Base-by-base conservation (phyloP, 73 alveolate species). In the Paramecium octaurelia region DNA sequence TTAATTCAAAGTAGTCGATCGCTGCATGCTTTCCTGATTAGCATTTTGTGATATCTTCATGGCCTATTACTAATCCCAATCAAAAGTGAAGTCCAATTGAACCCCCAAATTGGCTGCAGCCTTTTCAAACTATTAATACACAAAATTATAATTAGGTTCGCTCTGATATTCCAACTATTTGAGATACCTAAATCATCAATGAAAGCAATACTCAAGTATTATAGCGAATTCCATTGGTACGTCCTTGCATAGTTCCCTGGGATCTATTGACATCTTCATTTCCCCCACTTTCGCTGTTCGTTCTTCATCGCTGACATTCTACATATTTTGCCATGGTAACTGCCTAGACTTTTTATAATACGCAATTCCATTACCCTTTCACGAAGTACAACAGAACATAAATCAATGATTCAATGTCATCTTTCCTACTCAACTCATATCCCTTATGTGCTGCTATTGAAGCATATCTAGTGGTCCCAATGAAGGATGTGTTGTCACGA, bases 361-460 rank as follows among this genome's bases (percentile, higher is more conserved):
- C 70, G 8, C 24, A 6, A 76, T 38, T 24, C 40, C 58, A 12
- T 38, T 76, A 76, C 57, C 97, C 96, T 50, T 94, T 93, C 64
- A 54, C 11, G 86, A 94, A 94, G 64, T 94, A 94, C 84, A 94
- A 80, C 92, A 97, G 58, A 20, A 97, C 97, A 40, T 96, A 96
- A 8, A 96, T 97, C 71, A 95, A 29, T 36, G 95, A 83, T 90
- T 96, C 98, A 8, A 96, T 50, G 85, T 96, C 98, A 93, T 94
- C 94, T 85, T 98, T 87, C 29, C 99, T 92, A 48, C 99, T 93
- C 77, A 96, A 95, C 89, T 97, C 99, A 60, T 96, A 86, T n/a
- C 98, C 98, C 86, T 91, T 84, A 92, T 96, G 98, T 42, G 98
- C 96, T 83, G 94, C 92, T 24, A 96, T 44, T 11, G 97, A 92